Percentiles rank a stretch among this genome's conserved stretches.
Conservation (phyloP, 2,329 filamentous ascomycete species). For the Calonectria crousiana region DNA sequence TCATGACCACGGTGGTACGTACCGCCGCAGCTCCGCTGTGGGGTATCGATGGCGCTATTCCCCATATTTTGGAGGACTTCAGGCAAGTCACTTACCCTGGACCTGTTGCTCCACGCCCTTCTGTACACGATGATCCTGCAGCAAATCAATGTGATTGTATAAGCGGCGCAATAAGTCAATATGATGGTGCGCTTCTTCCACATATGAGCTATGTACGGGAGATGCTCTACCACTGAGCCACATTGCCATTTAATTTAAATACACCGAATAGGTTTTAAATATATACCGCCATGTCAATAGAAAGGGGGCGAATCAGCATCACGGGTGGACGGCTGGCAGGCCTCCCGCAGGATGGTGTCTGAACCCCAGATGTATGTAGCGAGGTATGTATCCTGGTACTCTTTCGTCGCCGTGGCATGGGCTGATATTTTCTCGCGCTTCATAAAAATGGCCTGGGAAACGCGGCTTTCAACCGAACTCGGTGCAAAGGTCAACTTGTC, state of each 20-base stretch:
- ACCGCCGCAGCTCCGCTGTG: slow-evolving; percentile 8
- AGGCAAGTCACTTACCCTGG: not conserved
- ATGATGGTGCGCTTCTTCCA: not conserved
- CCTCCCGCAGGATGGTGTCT: not conserved
- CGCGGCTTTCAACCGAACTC: not conserved
- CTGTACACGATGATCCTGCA: not conserved
- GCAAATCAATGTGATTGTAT: not conserved
- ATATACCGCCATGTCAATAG: not conserved
- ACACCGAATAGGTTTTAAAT: not conserved
- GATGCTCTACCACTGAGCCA: slow-evolving; percentile 20
- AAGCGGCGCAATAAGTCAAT: not conserved
- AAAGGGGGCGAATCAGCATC: not conserved
- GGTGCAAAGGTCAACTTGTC: not conserved
- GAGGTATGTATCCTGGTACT: not conserved
- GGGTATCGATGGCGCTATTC: slow-evolving; percentile 47
- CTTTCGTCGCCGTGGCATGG: too few relatives aligned
- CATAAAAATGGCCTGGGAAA: not conserved
- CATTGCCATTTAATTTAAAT: not conserved
- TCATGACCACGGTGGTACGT: slow-evolving; percentile 10
- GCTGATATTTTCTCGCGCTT: too few relatives aligned
- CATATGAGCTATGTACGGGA: not conserved
- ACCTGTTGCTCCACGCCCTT: not conserved
- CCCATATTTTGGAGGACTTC: not conserved
- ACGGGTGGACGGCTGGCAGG: not conserved
- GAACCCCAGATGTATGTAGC: not conserved